phyloP scores from a whole-genome alignment of 2,329 filamentous ascomycete species.

The Aspergillus brasiliensis region DNA sequence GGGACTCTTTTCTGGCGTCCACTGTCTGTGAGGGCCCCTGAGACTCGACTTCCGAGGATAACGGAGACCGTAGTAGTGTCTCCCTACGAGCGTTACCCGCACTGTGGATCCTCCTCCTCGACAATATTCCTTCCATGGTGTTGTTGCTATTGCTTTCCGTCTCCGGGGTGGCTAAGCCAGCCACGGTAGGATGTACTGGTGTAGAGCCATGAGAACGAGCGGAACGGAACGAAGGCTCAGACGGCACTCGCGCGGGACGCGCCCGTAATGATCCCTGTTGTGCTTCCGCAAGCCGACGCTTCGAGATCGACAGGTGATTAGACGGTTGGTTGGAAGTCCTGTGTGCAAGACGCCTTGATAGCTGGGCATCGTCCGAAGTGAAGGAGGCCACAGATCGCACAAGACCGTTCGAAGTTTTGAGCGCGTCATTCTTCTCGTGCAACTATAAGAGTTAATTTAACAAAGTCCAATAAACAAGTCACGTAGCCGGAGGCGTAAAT shows the following conservation, averaged over 20 bases:
- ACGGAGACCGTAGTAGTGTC: slow-evolving; percentile 33
- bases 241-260: slow-evolving; percentile 41
- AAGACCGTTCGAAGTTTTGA: slow-evolving; percentile 51
- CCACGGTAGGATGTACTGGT: slow-evolving; percentile 30
- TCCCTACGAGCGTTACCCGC: slow-evolving; percentile 36
- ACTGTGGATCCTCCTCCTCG: slow-evolving; percentile 37
- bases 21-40: slow-evolving; percentile 20
- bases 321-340: slow-evolving; percentile 29
- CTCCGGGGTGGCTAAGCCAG: slow-evolving; percentile 45
- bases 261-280: slow-evolving; percentile 47
- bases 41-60: slow-evolving; percentile 35
- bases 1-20: slow-evolving; percentile 21
- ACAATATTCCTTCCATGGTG: slow-evolving; percentile 27
- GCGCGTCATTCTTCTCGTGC: slow-evolving; percentile 46
- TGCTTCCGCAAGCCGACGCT: slow-evolving; percentile 57
- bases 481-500: neutral
- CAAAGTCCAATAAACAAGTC: neutral
- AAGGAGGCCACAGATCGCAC: slow-evolving; percentile 50
- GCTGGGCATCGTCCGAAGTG: slow-evolving; percentile 41
- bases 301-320: slow-evolving; percentile 28
- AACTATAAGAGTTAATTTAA: slow-evolving; percentile 37
- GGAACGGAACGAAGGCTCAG: slow-evolving; percentile 54
- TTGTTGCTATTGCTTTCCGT: slow-evolving; percentile 38
- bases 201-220: slow-evolving; percentile 33
- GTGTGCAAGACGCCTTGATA: slow-evolving; percentile 28